Percentiles rank a stretch among this genome's conserved stretches.
These are phyloP conservation scores for Beta vulgaris DNA, from an alignment of 148 eudicot genomes.

Conservation along the genomic window DNA sequence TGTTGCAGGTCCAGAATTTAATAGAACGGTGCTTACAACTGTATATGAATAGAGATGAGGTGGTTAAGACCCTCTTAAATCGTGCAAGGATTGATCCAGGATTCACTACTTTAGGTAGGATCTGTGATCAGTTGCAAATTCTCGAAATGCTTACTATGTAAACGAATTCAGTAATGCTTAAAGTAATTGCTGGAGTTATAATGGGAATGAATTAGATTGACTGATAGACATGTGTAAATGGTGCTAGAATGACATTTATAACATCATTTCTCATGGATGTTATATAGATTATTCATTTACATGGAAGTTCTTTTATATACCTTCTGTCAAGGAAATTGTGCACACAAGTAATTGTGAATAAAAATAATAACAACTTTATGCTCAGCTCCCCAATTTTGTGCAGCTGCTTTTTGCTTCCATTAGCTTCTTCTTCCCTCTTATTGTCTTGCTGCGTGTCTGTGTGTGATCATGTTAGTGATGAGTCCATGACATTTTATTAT, in stretches of 20 bases:
- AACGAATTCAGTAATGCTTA: background rate
- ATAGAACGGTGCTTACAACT: slow-evolving; percentile 87
- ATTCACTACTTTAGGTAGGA: slow-evolving; percentile 83
- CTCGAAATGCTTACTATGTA: background rate
- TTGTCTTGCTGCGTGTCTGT: background rate
- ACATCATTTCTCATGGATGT: background rate
- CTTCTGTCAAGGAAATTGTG: background rate
- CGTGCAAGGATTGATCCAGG: slow-evolving; percentile 96
- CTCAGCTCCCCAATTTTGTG: background rate
- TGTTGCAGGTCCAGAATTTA: slow-evolving; percentile 83
- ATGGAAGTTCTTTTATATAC: background rate
- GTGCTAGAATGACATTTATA: background rate
- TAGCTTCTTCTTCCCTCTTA: background rate
- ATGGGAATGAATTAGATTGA: background rate
- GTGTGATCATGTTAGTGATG: background rate
- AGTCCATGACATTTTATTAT: background rate
- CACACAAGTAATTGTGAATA: background rate
- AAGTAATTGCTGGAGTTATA: slow-evolving; percentile 3
- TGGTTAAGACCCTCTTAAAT: slow-evolving; percentile 83
- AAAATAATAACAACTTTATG: background rate
- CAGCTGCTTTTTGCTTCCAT: no score
- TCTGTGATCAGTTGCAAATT: slow-evolving; percentile 14
- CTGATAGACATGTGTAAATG: background rate
- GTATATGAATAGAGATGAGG: slow-evolving; percentile 95
- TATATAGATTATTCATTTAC: background rate